Evolutionary conservation across 108 stramenopile genomes (phyloP).

Genomic region (Pseudonitzschia delicatissima): DNA sequence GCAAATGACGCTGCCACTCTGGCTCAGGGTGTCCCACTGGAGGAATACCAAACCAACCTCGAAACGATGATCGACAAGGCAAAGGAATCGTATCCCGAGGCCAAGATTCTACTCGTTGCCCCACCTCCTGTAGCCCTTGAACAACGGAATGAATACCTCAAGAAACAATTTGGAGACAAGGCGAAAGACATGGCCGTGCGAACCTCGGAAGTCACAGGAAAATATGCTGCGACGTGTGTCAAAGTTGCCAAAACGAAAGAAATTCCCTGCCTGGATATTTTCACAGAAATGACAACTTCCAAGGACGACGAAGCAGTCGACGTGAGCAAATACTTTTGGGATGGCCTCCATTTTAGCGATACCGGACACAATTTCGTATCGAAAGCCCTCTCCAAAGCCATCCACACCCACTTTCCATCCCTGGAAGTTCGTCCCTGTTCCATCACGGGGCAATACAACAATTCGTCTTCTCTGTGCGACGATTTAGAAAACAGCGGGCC

Average conservation of each 20-base stretch:
- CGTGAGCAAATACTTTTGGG: constrained; percentile 42
- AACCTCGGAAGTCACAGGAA: constrained; percentile 45
- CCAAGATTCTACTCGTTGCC: constrained; percentile 57
- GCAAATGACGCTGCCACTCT: constrained; percentile 79
- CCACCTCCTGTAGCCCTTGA: constrained; percentile 71
- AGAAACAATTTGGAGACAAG: constrained; percentile 51
- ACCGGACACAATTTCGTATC: constrained; percentile 55
- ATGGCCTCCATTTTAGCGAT: constrained; percentile 72
- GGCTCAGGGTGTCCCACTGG: constrained; percentile 61
- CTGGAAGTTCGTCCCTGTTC: constrained; percentile 50
- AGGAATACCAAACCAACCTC: constrained; percentile 59
- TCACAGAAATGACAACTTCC: constrained; percentile 43
- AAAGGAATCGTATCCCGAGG: constrained; percentile 25
- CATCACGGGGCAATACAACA: constrained; percentile 50
- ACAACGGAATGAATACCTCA: constrained; percentile 33
- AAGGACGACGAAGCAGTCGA: constrained; percentile 18
- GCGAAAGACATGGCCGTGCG: constrained; percentile 55
- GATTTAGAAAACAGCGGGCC: constrained; percentile 41
- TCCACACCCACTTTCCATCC: constrained; percentile 41
- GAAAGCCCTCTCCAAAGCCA: constrained; percentile 35
- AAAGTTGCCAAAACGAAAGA: constrained; percentile 43
- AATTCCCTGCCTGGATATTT: constrained; percentile 49
- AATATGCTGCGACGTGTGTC: constrained; percentile 48
- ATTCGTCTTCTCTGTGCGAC: constrained; percentile 56
- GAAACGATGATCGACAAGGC: constrained; percentile 43